Evolutionary conservation across 2,329 filamentous ascomycete species (phyloP).

Genomic region (Ophiocordyceps unilateralis): DNA sequence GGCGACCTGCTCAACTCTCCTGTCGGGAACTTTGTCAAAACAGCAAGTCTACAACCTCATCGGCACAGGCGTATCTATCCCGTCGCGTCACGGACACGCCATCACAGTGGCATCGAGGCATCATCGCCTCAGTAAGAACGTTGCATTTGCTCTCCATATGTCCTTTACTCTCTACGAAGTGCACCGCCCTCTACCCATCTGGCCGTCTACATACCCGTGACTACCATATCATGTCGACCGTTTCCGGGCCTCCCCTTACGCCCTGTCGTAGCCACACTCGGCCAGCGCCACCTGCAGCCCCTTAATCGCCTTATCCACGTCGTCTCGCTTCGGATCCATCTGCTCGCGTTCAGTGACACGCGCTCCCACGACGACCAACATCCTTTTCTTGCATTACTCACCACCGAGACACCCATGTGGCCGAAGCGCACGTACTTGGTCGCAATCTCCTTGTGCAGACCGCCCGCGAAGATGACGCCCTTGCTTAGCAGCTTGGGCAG

Average conservation of each 20-base stretch:
- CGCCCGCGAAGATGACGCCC: slow-evolving; percentile 86
- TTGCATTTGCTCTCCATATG: too few relatives aligned
- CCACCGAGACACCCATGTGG: slow-evolving; percentile 90
- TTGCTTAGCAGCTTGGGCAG: slow-evolving; percentile 72
- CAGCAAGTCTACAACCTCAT: too few relatives aligned
- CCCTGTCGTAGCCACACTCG: slow-evolving; percentile 51
- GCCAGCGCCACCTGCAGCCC: slow-evolving; percentile 57
- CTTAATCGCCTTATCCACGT: slow-evolving; percentile 71
- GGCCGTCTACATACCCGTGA: background rate
- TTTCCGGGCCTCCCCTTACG: slow-evolving; percentile 6
- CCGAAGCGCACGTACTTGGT: slow-evolving; percentile 89
- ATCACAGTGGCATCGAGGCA: too few relatives aligned
- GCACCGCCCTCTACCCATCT: background rate
- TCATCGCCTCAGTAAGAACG: too few relatives aligned
- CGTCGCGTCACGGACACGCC: too few relatives aligned
- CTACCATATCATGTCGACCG: background rate
- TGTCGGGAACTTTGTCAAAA: too few relatives aligned
- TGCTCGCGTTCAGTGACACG: slow-evolving; percentile 10
- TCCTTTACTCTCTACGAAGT: background rate
- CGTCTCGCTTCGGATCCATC: slow-evolving; percentile 59
- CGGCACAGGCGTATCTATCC: too few relatives aligned
- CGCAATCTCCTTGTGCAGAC: slow-evolving; percentile 90
- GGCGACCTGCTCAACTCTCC: too few relatives aligned
- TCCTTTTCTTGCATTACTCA: too few relatives aligned
- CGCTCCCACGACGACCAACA: background rate